Evolutionary conservation across 1,284 basidiomycete species (phyloP).

Genomic region (Austroboletus niveus): DNA sequence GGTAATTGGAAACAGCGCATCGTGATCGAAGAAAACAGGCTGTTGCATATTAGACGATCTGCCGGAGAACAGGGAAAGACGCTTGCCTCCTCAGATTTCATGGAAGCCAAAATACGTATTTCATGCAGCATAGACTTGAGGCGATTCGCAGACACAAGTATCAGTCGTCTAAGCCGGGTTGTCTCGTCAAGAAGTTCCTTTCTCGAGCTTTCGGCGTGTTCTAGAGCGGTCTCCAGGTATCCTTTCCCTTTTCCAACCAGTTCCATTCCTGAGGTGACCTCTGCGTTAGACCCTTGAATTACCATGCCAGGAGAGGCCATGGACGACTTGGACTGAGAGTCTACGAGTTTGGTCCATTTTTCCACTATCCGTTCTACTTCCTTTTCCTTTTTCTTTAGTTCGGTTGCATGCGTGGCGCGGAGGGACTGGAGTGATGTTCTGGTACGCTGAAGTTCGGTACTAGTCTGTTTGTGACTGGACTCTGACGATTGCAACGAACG

Average conservation of each 20-base stretch:
- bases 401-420: slow-evolving; percentile 65
- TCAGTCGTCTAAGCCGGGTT: slow-evolving; percentile 61
- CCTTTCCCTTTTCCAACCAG: slow-evolving; percentile 50
- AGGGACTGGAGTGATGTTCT: slow-evolving; percentile 61
- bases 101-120: slow-evolving; percentile 36
- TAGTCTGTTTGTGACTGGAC: slow-evolving; percentile 64
- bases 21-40: slow-evolving; percentile 28
- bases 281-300: slow-evolving; percentile 52
- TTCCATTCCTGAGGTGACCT: slow-evolving; percentile 48
- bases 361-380: slow-evolving; percentile 79
- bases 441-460: slow-evolving; percentile 65
- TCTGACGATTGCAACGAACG: slow-evolving; percentile 59
- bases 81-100: slow-evolving; percentile 46
- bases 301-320: slow-evolving; percentile 46
- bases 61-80: slow-evolving; percentile 5
- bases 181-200: slow-evolving; percentile 71
- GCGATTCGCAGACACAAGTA: slow-evolving; percentile 70
- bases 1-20: slow-evolving; percentile 59
- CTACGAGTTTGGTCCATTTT: slow-evolving; percentile 71
- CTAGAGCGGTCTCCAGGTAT: slow-evolving; percentile 68
- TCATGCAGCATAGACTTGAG: slow-evolving; percentile 54
- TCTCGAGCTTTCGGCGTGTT: slow-evolving; percentile 71
- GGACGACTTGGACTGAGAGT: slow-evolving; percentile 57
- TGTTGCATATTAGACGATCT: slow-evolving; percentile 19
- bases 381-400: slow-evolving; percentile 79